phyloP scores from a whole-genome alignment of 129 eudicot species.

The Escallonia herrerae region DNA sequence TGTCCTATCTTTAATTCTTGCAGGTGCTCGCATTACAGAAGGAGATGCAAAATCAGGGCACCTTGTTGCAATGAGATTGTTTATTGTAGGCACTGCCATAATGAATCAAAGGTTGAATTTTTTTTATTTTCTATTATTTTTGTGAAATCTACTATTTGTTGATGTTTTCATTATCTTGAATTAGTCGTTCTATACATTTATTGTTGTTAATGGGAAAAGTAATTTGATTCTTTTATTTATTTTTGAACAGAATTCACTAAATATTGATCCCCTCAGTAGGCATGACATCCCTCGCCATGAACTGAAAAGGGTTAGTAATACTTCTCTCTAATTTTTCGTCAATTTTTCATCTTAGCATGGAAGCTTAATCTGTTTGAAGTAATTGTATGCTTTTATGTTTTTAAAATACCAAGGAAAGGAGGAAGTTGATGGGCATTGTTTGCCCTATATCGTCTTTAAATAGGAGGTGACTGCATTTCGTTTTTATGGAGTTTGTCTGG shows the following conservation, averaged over 20 bases:
- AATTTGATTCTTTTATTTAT: background rate
- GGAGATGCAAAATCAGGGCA: slow-evolving; percentile 64
- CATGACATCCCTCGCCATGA: slow-evolving; percentile 86
- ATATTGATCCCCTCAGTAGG: slow-evolving; percentile 41
- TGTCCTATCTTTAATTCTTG: too few relatives aligned
- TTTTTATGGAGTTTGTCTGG: too few relatives aligned
- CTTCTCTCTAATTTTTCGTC: background rate
- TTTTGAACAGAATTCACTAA: slow-evolving; percentile 47
- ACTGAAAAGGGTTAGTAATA: slow-evolving; percentile 44
- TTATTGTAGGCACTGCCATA: slow-evolving; percentile 69
- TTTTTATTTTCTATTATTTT: background rate
- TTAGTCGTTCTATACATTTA: background rate
- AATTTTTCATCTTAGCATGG: background rate
- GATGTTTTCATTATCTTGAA: too few relatives aligned
- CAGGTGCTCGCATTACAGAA: slow-evolving; percentile 62
- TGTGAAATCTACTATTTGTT: background rate
- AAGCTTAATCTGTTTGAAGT: too few relatives aligned
- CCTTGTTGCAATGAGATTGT: slow-evolving; percentile 69
- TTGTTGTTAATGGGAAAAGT: background rate
- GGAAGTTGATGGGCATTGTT: too few relatives aligned
- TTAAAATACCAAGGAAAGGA: too few relatives aligned
- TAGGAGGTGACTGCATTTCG: too few relatives aligned
- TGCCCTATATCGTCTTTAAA: too few relatives aligned
- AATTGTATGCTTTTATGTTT: too few relatives aligned
- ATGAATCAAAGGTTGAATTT: slow-evolving; percentile 46